phyloP scores from a whole-genome alignment of 2,329 filamentous ascomycete species.

The Ophiostoma ulmi region DNA sequence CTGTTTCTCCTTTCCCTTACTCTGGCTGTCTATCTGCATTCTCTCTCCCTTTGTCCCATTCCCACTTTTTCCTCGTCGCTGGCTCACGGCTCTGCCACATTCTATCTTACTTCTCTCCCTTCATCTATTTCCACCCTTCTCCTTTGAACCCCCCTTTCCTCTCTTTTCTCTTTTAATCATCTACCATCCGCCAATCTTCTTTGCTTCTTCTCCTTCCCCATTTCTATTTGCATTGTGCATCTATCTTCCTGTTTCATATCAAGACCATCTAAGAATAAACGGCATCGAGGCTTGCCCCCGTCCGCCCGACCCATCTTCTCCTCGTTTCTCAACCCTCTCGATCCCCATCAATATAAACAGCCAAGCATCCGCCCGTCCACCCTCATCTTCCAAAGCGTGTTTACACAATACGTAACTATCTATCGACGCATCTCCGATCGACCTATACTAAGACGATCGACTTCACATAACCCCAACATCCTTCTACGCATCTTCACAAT shows the following conservation, averaged over 20 bases:
- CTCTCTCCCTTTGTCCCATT: constrained; percentile 5
- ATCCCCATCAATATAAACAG: not conserved
- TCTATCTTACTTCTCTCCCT: not conserved
- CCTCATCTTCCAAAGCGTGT: not conserved
- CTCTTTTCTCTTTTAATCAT: constrained; percentile 11
- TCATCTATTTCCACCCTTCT: constrained; percentile 13
- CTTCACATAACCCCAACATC: not conserved
- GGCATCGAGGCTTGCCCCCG: constrained; percentile 14
- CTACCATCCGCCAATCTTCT: not conserved
- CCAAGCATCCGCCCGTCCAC: not conserved
- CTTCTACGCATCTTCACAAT: not conserved
- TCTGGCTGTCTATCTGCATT: not conserved
- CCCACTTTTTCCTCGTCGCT: not conserved
- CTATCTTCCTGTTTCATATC: constrained; percentile 15
- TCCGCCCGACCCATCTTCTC: not conserved
- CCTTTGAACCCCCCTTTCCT: constrained; percentile 1
- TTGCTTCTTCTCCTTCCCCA: not conserved
- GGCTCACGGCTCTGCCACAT: constrained; percentile 4
- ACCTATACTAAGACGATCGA: not conserved
- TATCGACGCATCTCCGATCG: not conserved
- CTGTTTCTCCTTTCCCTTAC: constrained; percentile 21
- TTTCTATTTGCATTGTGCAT: constrained; percentile 12
- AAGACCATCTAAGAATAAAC: not conserved
- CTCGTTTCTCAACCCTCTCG: not conserved
- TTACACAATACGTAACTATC: not conserved